A percentile compares a stretch with the other conserved stretches of the same genome.
These are phyloP conservation scores for Wickerhamiella nectarea DNA, from an alignment of 805 yeast genomes.

Conservation along the genomic window DNA sequence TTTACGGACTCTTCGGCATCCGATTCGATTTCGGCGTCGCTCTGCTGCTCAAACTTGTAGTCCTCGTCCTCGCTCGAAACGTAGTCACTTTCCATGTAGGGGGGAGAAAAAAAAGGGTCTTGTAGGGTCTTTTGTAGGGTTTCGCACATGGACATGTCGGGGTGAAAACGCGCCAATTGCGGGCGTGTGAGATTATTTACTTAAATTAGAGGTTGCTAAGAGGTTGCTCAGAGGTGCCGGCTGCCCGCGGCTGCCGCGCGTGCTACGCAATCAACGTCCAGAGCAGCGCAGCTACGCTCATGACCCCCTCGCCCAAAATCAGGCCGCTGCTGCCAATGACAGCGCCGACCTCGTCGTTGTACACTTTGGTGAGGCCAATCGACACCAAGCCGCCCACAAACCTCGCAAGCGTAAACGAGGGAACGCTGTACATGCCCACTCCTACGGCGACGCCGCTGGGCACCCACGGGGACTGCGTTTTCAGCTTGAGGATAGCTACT, in stretches of 20 bases:
- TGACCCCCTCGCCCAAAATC: constrained; percentile 85
- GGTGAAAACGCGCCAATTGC: no score
- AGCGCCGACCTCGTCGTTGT: constrained; percentile 46
- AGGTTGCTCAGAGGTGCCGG: no score
- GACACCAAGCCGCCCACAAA: constrained; percentile 75
- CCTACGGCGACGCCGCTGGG: constrained; percentile 98
- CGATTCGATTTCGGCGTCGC: constrained; percentile 25
- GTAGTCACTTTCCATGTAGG: constrained; percentile 30
- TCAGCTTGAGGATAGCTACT: constrained; percentile 37
- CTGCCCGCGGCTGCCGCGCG: no score
- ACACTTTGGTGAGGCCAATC: constrained; percentile 19
- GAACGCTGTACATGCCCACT: constrained; percentile 86
- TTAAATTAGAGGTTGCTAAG: no score
- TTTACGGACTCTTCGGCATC: constrained; percentile 33
- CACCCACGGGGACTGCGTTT: constrained; percentile 32
- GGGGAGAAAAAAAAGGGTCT: no score
- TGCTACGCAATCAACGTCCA: not conserved
- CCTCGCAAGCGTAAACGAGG: constrained; percentile 85
- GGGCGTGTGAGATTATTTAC: no score
- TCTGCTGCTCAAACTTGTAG: constrained; percentile 31
- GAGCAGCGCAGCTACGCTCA: constrained; percentile 69
- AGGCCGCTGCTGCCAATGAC: constrained; percentile 85
- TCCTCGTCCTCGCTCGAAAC: constrained; percentile 48
- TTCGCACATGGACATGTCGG: no score
- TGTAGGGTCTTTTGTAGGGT: no score